These are phyloP conservation scores for Cladophialophora yegresii DNA, from an alignment of 2,329 filamentous ascomycete genomes.

Conservation along the genomic window DNA sequence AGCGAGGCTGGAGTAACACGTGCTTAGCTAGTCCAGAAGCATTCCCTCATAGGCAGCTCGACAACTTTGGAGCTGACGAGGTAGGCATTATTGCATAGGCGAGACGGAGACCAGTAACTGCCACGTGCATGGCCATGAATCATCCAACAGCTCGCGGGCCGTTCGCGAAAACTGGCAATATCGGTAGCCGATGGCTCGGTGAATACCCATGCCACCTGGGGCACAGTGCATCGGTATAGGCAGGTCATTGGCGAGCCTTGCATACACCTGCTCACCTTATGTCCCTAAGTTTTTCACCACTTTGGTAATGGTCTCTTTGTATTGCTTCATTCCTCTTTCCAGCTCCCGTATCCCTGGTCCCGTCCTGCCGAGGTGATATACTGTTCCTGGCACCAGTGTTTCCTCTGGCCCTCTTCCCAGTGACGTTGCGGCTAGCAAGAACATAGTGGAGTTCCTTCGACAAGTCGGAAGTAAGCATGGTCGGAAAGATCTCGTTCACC, in stretches of 20 bases:
- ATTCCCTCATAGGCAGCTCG: not conserved
- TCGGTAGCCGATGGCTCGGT: not conserved
- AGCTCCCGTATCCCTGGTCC: constrained; percentile 59
- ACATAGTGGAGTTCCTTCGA: constrained; percentile 75
- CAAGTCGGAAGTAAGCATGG: constrained; percentile 69
- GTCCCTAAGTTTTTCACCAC: constrained; percentile 52
- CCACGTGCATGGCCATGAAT: not conserved
- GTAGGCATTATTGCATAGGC: not conserved
- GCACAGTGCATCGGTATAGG: not conserved
- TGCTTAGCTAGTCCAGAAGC: not conserved
- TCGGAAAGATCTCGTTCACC: constrained; percentile 62
- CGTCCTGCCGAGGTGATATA: constrained; percentile 61
- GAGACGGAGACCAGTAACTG: constrained; percentile 2
- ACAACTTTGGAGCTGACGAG: not conserved
- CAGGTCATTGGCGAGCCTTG: not conserved
- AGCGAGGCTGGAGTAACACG: constrained; percentile 8
- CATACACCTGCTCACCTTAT: constrained; percentile 20
- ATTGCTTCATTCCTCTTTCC: constrained; percentile 64
- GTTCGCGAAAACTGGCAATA: not conserved
- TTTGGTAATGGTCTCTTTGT: constrained; percentile 65
- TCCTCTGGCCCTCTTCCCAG: too few species aligned
- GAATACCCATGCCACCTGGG: not conserved
- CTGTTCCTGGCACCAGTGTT: constrained; percentile 50
- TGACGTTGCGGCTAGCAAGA: constrained; percentile 76
- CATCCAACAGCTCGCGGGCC: not conserved